These are phyloP conservation scores for Starmerella kuoi DNA, from an alignment of 805 yeast species.

Conservation along the genomic window DNA sequence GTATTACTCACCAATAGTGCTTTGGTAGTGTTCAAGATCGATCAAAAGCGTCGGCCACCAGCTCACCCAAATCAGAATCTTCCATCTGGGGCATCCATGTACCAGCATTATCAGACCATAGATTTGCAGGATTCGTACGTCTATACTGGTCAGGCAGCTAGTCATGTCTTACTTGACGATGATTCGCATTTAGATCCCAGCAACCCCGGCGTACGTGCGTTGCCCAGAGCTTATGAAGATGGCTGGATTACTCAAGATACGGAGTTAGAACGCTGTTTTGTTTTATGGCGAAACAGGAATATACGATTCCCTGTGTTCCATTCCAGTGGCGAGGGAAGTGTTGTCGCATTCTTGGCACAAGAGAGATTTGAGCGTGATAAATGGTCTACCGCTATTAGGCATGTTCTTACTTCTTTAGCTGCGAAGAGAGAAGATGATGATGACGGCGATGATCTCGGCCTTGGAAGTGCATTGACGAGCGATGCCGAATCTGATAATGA, in stretches of 20 bases:
- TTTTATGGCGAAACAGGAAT: constrained; percentile 59
- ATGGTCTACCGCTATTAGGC: constrained; percentile 48
- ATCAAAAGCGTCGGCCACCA: constrained; percentile 3
- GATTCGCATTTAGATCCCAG: constrained; percentile 36
- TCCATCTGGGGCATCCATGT: constrained; percentile 34
- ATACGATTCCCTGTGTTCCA: constrained; percentile 31
- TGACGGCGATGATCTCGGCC: no score
- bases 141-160: constrained; percentile 56
- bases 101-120: constrained; percentile 43
- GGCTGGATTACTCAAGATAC: constrained; percentile 80
- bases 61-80: constrained; percentile 29
- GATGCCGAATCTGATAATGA: not conserved
- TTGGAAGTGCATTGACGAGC: no score
- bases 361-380: constrained; percentile 71
- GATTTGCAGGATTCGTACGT: constrained; percentile 59
- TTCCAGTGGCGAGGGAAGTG: constrained; percentile 57
- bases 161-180: constrained; percentile 41
- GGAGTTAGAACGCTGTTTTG: constrained; percentile 62
- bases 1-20: constrained; percentile 62
- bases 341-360: constrained; percentile 61
- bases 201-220: constrained; percentile 42
- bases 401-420: constrained; percentile 25
- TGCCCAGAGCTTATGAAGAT: constrained; percentile 66
- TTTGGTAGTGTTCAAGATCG: constrained; percentile 39
- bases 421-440: no score